Conservation (phyloP, 106 monocot genomes). For the Dendrobium nobile region DNA sequence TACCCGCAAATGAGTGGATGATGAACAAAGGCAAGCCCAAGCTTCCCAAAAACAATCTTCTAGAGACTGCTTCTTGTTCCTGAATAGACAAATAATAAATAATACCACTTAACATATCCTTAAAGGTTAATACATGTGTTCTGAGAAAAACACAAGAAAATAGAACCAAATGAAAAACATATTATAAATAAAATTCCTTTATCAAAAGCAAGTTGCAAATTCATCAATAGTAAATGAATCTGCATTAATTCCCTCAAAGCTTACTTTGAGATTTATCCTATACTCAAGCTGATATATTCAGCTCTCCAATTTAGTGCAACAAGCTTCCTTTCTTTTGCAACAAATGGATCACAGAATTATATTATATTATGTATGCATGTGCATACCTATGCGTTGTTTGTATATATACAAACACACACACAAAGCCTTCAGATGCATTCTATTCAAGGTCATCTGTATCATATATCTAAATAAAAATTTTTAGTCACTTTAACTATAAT, state of each 20-base stretch:
- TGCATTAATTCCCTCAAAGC: not conserved
- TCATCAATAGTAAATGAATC: conserved; percentile 1
- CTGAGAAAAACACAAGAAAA: not conserved
- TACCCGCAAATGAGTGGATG: conserved; percentile 93
- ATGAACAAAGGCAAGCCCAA: conserved; percentile 98
- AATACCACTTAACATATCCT: not conserved
- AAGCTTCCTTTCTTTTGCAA: not conserved
- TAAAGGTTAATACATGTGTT: not conserved
- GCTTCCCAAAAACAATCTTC: conserved; percentile 99
- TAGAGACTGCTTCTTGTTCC: conserved; percentile 59
- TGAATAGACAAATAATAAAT: conserved; percentile 17
- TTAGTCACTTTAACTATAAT: no score
- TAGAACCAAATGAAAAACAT: not conserved
- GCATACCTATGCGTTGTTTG: no score
- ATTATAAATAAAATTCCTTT: not conserved
- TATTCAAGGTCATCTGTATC: no score
- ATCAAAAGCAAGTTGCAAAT: not conserved
- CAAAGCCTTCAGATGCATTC: no score
- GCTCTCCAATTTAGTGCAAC: not conserved
- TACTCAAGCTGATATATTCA: not conserved
- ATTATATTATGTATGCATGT: no score
- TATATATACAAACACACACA: no score
- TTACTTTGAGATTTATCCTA: not conserved
- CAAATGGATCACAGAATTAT: no score
- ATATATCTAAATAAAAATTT: no score